phyloP scores from a whole-genome alignment of 2,329 filamentous ascomycete genomes.

The Diaporthe batatas region DNA sequence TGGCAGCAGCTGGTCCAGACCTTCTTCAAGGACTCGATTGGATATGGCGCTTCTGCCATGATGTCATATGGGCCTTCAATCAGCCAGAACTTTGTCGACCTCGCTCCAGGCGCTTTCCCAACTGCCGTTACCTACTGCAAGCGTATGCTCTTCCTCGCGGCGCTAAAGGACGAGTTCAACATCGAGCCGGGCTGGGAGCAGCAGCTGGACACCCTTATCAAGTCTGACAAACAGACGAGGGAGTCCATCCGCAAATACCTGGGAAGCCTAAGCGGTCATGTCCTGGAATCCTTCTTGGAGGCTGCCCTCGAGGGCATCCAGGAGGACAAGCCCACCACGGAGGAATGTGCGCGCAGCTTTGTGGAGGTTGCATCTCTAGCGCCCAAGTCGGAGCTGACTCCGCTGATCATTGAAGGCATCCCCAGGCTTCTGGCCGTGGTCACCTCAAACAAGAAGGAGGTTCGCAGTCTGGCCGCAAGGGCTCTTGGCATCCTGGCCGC shows the following conservation, averaged over 20 bases:
- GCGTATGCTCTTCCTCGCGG: slow-evolving; percentile 64
- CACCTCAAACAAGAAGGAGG: slow-evolving; percentile 78
- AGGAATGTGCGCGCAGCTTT: slow-evolving; percentile 65
- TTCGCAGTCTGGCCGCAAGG: slow-evolving; percentile 76
- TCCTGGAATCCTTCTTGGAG: slow-evolving; percentile 61
- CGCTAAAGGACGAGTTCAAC: slow-evolving; percentile 61
- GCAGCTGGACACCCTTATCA: slow-evolving; percentile 79
- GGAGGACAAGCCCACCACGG: slow-evolving; percentile 56
- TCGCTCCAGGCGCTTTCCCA: slow-evolving; percentile 69
- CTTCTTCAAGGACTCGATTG: slow-evolving; percentile 60
- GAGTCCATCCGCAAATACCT: slow-evolving; percentile 70
- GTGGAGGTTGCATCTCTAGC: slow-evolving; percentile 65
- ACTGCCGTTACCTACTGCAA: slow-evolving; percentile 78
- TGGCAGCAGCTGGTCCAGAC: slow-evolving; percentile 64
- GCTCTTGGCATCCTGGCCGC: slow-evolving; percentile 83
- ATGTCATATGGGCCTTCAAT: slow-evolving; percentile 54
- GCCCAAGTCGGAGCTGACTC: slow-evolving; percentile 49
- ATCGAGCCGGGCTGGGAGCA: slow-evolving; percentile 88
- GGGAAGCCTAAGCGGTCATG: slow-evolving; percentile 53
- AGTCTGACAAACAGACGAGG: slow-evolving; percentile 76
- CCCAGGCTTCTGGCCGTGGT: slow-evolving; percentile 70
- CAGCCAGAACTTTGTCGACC: slow-evolving; percentile 63
- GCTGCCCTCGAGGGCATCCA: slow-evolving; percentile 71
- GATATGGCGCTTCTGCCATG: slow-evolving; percentile 51
- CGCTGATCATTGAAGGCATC: slow-evolving; percentile 62